Base-by-base conservation (phyloP, 2,329 filamentous ascomycete species). In the Pleomassaria siparia region DNA sequence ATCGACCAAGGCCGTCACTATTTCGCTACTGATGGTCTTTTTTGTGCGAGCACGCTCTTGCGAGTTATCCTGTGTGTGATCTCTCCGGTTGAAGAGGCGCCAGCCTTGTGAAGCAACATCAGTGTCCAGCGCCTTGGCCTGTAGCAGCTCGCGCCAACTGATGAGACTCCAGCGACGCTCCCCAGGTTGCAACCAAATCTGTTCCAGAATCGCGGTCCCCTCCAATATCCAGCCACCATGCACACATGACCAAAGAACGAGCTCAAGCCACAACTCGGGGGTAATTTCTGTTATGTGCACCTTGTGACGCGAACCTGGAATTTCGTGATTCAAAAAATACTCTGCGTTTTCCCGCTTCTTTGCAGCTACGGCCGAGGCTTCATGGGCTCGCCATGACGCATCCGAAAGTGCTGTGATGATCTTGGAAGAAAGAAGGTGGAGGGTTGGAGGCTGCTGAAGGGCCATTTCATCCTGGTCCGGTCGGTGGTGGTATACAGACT, bases 21-120 rank as follows among this genome's bases (percentile, higher is more conserved):
- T 75, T 63, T 86, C 83, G 33, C 73, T 72, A 57, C 81, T 84
- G 56, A 86, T 76, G 0, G 79, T 83, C 41, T 72, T 66, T 29
- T 66, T 63, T 9, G 74, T 70, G 30, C 60, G 57, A 9, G 55
- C 56, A 36, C 62, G 60, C 32, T 65, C 63, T 42, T 64, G 44
- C 15, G 51, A 45, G 20, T 57, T 57, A 18, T 56, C 50, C n/a
- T 50, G 47, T 18, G 42, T 46, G 26, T 58, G 50, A 16, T 50
- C 51, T n/a, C 40, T 50, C 49, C 52, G 54, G 13, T 51, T 49
- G 33, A 70, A 63, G 2, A 65, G 45, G 7, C 46, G 55, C 66
- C 64, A 68, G 2, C 53, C 41, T 25, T 46, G 55, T 8, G 56
- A 46, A 1, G 50, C 29, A 28, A 25, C 47, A 16, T 44, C 51